Percentiles rank a stretch among this genome's conserved stretches.
These are phyloP conservation scores for Trypanosoma boissoni DNA, from an alignment of 208 protist genomes.

Conservation along the genomic window DNA sequence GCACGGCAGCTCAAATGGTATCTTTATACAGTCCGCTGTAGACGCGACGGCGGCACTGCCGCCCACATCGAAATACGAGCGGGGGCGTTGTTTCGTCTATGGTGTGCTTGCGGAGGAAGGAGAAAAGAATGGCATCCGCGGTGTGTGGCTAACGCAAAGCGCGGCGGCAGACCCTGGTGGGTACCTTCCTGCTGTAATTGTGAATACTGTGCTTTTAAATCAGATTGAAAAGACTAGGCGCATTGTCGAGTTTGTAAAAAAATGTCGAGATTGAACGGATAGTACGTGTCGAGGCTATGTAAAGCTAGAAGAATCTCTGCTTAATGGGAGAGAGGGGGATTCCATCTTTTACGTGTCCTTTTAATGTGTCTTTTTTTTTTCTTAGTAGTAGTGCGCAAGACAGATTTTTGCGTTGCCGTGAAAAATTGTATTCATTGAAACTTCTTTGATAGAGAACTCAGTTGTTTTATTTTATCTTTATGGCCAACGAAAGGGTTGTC, in stretches of 20 bases:
- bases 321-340: too few species aligned
- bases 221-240: slow-evolving; percentile 25
- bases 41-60: slow-evolving; percentile 36
- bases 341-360: too few species aligned
- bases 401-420: too few species aligned
- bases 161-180: slow-evolving; percentile 28
- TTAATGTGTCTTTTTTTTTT: too few species aligned
- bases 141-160: slow-evolving; percentile 26
- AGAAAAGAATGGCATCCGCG: slow-evolving; percentile 15
- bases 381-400: too few species aligned
- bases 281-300: background rate
- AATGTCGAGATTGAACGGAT: slow-evolving; percentile 4
- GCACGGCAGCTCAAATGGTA: background rate
- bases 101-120: slow-evolving; percentile 35
- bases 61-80: slow-evolving; percentile 20
- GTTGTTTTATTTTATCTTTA: too few species aligned
- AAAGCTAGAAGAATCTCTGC: background rate
- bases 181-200: slow-evolving; percentile 21
- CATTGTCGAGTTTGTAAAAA: slow-evolving; percentile 10
- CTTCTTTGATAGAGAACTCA: too few species aligned
- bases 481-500: too few species aligned
- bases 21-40: slow-evolving; percentile 33
- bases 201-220: slow-evolving; percentile 9
- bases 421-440: too few species aligned
- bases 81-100: slow-evolving; percentile 25